Conservation (phyloP, 2,329 filamentous ascomycete genomes). For the Penicillium rolfsii region DNA sequence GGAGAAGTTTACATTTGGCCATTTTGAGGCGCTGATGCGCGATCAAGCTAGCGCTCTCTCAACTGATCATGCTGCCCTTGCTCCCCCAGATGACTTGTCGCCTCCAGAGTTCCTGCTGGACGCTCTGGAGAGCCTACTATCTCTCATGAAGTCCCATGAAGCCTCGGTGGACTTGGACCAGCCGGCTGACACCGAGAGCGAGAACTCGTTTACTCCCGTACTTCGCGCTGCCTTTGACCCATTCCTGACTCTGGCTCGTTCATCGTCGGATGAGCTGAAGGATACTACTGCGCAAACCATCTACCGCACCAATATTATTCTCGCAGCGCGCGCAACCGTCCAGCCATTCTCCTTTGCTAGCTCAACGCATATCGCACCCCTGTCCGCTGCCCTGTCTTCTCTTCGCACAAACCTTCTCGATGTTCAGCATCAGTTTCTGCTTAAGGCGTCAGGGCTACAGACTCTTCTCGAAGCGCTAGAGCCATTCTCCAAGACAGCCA, state of each 20-base stretch:
- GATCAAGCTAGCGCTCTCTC: slow-evolving; percentile 70
- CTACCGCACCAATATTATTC: slow-evolving; percentile 53
- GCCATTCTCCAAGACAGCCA: slow-evolving; percentile 36
- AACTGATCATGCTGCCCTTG: slow-evolving; percentile 71
- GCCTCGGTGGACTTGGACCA: slow-evolving; percentile 64
- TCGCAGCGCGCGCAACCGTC: slow-evolving; percentile 45
- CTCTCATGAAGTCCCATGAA: slow-evolving; percentile 84
- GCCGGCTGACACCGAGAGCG: slow-evolving; percentile 56
- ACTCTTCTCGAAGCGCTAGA: slow-evolving; percentile 63
- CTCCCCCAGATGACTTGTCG: slow-evolving; percentile 71
- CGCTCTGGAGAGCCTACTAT: slow-evolving; percentile 74
- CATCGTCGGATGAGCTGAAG: slow-evolving; percentile 51
- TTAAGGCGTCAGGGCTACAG: slow-evolving; percentile 73
- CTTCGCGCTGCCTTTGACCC: slow-evolving; percentile 82
- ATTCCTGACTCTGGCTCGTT: slow-evolving; percentile 69
- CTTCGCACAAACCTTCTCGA: slow-evolving; percentile 60
- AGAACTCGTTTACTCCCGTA: slow-evolving; percentile 73
- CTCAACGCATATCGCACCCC: slow-evolving; percentile 59
- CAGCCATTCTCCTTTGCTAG: slow-evolving; percentile 63
- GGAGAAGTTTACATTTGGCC: slow-evolving; percentile 75
- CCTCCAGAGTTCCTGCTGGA: slow-evolving; percentile 81
- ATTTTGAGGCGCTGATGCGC: slow-evolving; percentile 79
- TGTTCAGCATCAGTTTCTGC: slow-evolving; percentile 73
- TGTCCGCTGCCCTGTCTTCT: slow-evolving; percentile 56
- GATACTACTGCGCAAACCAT: slow-evolving; percentile 51